A percentile compares a stretch with the other conserved stretches of the same genome.
Evolutionary conservation across 306 rosid species (phyloP).

Genomic region (Cyamopsis tetragonoloba): DNA sequence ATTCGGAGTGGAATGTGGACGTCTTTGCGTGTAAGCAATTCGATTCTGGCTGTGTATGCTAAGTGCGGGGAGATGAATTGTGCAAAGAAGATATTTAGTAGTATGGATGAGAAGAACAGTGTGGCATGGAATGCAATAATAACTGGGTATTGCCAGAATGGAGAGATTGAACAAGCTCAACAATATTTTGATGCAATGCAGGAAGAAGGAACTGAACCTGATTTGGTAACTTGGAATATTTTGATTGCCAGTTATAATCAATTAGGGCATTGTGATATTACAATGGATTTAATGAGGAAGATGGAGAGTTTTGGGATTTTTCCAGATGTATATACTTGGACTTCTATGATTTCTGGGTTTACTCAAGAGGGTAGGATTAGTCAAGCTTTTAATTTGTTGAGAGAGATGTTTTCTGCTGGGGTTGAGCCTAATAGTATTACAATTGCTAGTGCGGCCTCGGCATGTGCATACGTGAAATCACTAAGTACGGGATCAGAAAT

Average conservation of each 20-base stretch:
- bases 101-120: conserved; percentile 55
- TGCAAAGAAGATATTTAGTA: conserved; percentile 56
- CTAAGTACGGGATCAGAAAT: conserved; percentile 61
- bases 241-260: conserved; percentile 67
- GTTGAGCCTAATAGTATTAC: conserved; percentile 69
- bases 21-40: conserved; percentile 41
- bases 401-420: conserved; percentile 58
- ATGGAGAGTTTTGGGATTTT: conserved; percentile 63
- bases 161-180: conserved; percentile 55
- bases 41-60: conserved; percentile 65
- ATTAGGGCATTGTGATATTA: conserved; percentile 62
- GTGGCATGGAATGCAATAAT: conserved; percentile 76
- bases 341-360: conserved; percentile 90
- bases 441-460: conserved; percentile 60
- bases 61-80: conserved; percentile 58
- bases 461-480: conserved; percentile 68
- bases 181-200: conserved; percentile 59
- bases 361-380: conserved; percentile 53
- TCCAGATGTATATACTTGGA: conserved; percentile 96
- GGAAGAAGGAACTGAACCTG: conserved; percentile 52
- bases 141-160: conserved; percentile 64
- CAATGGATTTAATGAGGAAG: conserved; percentile 72
- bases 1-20: conserved; percentile 47
- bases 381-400: conserved; percentile 64
- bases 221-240: conserved; percentile 80